These are phyloP conservation scores for Gleditsia sinensis DNA, from an alignment of 306 rosid genomes.

Conservation along the genomic window DNA sequence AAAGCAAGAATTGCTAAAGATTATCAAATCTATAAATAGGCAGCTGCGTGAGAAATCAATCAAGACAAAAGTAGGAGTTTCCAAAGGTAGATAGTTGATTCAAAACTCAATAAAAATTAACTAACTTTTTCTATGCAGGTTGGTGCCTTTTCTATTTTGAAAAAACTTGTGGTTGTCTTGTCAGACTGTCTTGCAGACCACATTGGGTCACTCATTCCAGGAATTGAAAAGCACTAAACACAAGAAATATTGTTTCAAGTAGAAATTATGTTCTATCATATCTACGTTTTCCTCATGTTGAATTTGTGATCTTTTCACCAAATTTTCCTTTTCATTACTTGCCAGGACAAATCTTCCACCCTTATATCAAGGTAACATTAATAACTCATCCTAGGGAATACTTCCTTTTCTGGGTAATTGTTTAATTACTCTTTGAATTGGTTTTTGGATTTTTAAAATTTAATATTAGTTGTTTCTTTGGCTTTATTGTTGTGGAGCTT, in stretches of 20 bases:
- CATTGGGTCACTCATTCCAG: conserved; percentile 98
- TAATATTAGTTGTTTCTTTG: not conserved
- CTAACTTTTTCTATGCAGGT: conserved; percentile 60
- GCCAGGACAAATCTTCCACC: conserved; percentile 93
- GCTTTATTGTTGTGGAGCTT: conserved; percentile 18
- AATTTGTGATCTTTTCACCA: conserved; percentile 24
- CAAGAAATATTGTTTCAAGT: too few relatives aligned
- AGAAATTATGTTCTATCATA: conserved; percentile 40
- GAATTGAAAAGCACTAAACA: conserved; percentile 92
- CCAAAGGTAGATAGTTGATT: conserved; percentile 24
- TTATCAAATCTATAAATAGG: conserved; percentile 86
- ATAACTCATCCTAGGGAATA: not conserved
- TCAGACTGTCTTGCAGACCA: conserved; percentile 97
- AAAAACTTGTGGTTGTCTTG: conserved; percentile 95
- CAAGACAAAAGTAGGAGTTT: conserved; percentile 84
- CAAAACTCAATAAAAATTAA: conserved; percentile 27
- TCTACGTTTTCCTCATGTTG: conserved; percentile 9
- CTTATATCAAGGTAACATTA: conserved; percentile 74
- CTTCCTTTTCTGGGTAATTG: not conserved
- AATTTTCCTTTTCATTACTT: conserved; percentile 3
- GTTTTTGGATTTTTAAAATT: not conserved
- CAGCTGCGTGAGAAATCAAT: conserved; percentile 97
- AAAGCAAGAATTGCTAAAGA: conserved; percentile 94
- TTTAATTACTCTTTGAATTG: conserved; percentile 16
- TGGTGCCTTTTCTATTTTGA: conserved; percentile 95